Conservation (phyloP, 2,329 filamentous ascomycete species). For the Colletotrichum aenigma region DNA sequence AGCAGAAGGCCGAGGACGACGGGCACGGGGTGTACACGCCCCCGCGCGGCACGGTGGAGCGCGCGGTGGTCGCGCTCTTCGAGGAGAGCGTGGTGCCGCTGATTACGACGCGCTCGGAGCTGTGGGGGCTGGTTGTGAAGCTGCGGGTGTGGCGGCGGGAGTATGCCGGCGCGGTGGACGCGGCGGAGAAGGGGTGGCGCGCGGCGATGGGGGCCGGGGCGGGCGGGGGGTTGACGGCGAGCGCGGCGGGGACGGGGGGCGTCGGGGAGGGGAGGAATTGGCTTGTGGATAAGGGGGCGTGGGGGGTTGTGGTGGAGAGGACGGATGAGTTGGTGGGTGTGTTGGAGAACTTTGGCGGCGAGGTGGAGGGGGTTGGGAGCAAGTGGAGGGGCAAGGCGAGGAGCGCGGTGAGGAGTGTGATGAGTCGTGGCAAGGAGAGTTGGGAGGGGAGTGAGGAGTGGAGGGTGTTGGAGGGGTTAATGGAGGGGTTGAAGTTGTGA, state of each 20-base stretch:
- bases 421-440: slow-evolving; percentile 78
- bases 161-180: slow-evolving; percentile 75
- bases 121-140: slow-evolving; percentile 78
- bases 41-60: slow-evolving; percentile 62
- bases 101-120: slow-evolving; percentile 77
- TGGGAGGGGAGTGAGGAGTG: slow-evolving; percentile 83
- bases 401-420: slow-evolving; percentile 81
- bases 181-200: slow-evolving; percentile 90
- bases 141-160: slow-evolving; percentile 76
- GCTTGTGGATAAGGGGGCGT: slow-evolving; percentile 65
- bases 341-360: slow-evolving; percentile 78
- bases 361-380: slow-evolving; percentile 70
- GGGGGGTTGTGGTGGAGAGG: slow-evolving; percentile 74
- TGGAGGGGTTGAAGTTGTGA: slow-evolving; percentile 56
- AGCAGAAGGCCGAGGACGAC: slow-evolving; percentile 36
- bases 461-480: slow-evolving; percentile 60
- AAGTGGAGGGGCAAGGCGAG: slow-evolving; percentile 90
- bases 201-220: slow-evolving; percentile 49
- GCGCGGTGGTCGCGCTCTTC: slow-evolving; percentile 72
- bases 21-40: slow-evolving; percentile 38
- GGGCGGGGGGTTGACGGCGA: slow-evolving; percentile 6
- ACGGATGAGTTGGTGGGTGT: slow-evolving; percentile 83
- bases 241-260: slow-evolving; percentile 13
- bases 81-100: slow-evolving; percentile 79
- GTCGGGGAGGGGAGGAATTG: slow-evolving; percentile 39